Base-by-base conservation (phyloP, 352 stramenopile species). In the Phytophthora megakarya region DNA sequence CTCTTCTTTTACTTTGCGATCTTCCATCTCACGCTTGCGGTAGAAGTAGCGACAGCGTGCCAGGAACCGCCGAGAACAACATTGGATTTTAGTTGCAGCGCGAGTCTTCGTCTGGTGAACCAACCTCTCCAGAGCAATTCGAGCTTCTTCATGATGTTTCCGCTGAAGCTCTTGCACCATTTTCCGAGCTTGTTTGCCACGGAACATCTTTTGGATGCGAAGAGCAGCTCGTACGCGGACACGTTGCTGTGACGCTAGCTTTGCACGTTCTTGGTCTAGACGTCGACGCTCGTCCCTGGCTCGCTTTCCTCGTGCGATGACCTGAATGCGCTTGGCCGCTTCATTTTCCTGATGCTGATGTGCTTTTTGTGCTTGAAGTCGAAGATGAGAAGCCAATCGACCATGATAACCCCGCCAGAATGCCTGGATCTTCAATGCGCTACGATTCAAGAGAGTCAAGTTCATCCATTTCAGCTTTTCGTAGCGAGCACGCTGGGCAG, bases 331-430 rank as follows among this genome's bases (percentile, higher is more conserved):
- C 19, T 65, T 75, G 1, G 86, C 81, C 1, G 88, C 86, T 15
- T 76, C 52, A 6, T 77, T 48, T 35, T 89, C 72, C 59, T 96
- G 81, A 32, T 73, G 45, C 7, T 87, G 61, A 19, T 92, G 65
- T 10, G 67, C 77, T 35, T 63, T 64, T 42, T 79, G 72, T 1
- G 84, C 82, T 56, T 89, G 79, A 9, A 79, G 54, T 8, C 73
- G 70, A 46, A 95, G 21, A 42, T 89, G 84, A 19, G 77, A 78
- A 28, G 72, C 81, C 6, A 90, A 49, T 0, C 84, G 84, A 16
- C 79, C 84, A 44, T 90, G 84, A 54, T 78, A 90, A 0, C 86
- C 86, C n/a, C 88, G 79, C 82, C 83, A 96, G 26, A 70, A 78
- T 0, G 76, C 71, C 53, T 96, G 88, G 47, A 95, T 93, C n/a